Evolutionary conservation across 2,329 filamentous ascomycete species (phyloP), one percentile per base, ranked within the genome.

Genomic region (Thelonectria blattea): DNA sequence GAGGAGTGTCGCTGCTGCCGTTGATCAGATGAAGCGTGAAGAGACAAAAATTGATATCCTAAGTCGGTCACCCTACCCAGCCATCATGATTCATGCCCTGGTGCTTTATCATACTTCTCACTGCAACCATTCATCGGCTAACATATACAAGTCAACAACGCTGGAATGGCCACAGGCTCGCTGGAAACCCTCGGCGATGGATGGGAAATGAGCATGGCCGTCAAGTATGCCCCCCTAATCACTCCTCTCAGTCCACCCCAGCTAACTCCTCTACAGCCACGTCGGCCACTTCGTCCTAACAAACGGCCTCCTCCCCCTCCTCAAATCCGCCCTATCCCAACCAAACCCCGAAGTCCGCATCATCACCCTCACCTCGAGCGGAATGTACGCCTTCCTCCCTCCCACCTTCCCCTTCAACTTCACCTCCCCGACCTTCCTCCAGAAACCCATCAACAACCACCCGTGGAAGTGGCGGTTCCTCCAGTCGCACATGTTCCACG

Each of bases 221-320:
- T 60, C 10, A 60, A 62, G 71, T n/a, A n/a, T n/a, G n/a, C n/a
- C n/a, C n/a, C n/a, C n/a, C n/a, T n/a, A n/a, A n/a, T n/a, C n/a
- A 3, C 18, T 47, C 9, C 7, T 15, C 3, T 11, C 22, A 14
- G 3, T 24, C 45, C 20, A 41, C 3, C 56, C 64, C 7, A 68
- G 37, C 30, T 45, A 22, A 45, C 42, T 14, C 9, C 2, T 11
- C 17, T 3, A 2, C 7, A 73, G 72, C 41, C 63, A 72, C 45
- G 48, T 73, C 11, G 72, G 71, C 1, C 69, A 67, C 41, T 73
- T 71, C 50, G 48, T 69, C 3, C 56, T 73, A 27, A 69, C 65
- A 7, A 70, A 72, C n/a, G 54, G 64, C 30, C 17, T 73, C 0
- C 54, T 76, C 1, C 71, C 72, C 0, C 61, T 71, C 7, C 62